Evolutionary conservation across 345 rosid genomes (phyloP).

Genomic region (Corymbia maculata): DNA sequence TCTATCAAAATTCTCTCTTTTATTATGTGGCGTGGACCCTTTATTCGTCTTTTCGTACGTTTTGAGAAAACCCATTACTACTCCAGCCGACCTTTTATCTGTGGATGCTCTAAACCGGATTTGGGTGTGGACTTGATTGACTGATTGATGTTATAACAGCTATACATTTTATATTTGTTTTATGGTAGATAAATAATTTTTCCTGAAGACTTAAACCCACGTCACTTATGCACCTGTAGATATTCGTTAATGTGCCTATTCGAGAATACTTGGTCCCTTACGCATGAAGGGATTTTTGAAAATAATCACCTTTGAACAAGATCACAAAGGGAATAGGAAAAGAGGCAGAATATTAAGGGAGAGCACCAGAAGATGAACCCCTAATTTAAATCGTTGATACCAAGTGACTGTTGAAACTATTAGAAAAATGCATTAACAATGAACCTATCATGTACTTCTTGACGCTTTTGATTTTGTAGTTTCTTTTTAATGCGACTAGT

Average conservation of each 20-base stretch:
- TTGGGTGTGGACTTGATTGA: background rate
- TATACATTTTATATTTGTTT: background rate
- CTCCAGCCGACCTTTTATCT: background rate
- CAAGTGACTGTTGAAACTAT: accelerated
- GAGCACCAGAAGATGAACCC: background rate
- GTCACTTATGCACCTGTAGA: background rate
- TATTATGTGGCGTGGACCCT: background rate
- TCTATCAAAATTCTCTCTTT: background rate
- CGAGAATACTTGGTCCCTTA: background rate
- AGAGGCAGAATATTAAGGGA: background rate
- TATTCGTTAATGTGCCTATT: background rate
- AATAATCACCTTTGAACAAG: background rate
- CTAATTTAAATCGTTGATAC: background rate
- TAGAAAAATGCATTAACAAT: background rate
- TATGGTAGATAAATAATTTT: background rate
- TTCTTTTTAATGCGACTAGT: background rate
- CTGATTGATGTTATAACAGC: background rate
- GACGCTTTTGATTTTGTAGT: background rate
- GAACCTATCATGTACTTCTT: background rate
- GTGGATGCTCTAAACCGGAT: background rate
- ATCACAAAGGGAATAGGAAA: background rate
- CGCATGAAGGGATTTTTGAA: too few species aligned
- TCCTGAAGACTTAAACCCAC: background rate
- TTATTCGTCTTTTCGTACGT: background rate
- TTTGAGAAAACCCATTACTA: background rate